Conservation (phyloP, 208 protist species). For the Acanthamoeba sp. region DNA sequence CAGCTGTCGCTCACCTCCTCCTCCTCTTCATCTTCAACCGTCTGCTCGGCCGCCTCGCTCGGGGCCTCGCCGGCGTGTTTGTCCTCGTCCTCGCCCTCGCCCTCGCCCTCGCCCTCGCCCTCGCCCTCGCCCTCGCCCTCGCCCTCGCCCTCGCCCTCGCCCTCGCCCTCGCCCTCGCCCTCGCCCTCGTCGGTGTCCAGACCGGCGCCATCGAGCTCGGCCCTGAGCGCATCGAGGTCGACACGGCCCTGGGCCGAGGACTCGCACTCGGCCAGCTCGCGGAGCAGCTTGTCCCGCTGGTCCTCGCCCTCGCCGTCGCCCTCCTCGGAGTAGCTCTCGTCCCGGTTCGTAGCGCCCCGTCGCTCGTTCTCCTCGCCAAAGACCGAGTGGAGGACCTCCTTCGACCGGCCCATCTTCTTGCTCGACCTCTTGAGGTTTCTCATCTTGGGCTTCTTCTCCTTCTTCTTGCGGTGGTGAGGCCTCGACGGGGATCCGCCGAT, state of each 20-base stretch:
- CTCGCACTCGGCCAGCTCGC: not conserved
- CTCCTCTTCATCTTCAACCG: not conserved
- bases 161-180: not conserved
- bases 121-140: not conserved
- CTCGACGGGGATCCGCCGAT: not conserved
- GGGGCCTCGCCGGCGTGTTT: not conserved
- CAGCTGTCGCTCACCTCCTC: slow-evolving; percentile 28
- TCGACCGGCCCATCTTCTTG: slow-evolving; percentile 35
- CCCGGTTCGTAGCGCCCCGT: not conserved
- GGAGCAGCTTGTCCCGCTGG: slow-evolving; percentile 23
- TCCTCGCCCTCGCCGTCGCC: slow-evolving; percentile 24
- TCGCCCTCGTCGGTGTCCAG: not conserved
- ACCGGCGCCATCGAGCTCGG: not conserved
- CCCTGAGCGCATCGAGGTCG: not conserved
- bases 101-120: not conserved
- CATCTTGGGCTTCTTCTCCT: slow-evolving; percentile 36
- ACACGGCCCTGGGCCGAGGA: not conserved
- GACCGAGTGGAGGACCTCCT: not conserved
- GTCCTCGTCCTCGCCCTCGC: not conserved
- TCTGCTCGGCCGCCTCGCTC: too few species aligned
- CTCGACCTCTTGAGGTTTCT: slow-evolving; percentile 1
- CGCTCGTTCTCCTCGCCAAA: not conserved
- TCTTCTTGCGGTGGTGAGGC: slow-evolving; percentile 16
- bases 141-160: not conserved
- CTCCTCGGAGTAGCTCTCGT: slow-evolving; percentile 11